Percentiles rank a stretch among this genome's conserved stretches.
Conservation (phyloP, 2,329 filamentous ascomycete genomes). For the Zopfia rhizophila region DNA sequence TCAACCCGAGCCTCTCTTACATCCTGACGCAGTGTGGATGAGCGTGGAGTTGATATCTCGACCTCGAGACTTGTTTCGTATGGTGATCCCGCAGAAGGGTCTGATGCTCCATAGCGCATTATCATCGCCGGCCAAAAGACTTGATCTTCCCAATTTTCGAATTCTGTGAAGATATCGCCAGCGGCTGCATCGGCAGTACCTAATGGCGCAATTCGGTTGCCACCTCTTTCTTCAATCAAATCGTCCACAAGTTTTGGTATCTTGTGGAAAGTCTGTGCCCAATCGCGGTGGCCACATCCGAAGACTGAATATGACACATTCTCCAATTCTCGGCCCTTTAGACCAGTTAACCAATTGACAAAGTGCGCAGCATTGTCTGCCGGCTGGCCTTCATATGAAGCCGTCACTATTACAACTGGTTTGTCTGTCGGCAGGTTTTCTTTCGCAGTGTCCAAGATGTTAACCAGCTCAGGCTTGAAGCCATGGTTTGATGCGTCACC, state of each 20-base stretch:
- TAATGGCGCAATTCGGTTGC: slow-evolving; percentile 41
- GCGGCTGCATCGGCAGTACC: slow-evolving; percentile 50
- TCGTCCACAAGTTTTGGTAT: slow-evolving; percentile 52
- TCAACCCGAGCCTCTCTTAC: slow-evolving; percentile 49
- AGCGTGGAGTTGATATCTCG: slow-evolving; percentile 46
- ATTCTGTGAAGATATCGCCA: slow-evolving; percentile 54
- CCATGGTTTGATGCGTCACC: slow-evolving; percentile 49
- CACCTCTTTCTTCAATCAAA: slow-evolving; percentile 42
- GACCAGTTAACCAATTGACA: slow-evolving; percentile 50
- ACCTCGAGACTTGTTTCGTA: slow-evolving; percentile 42
- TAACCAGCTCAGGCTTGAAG: slow-evolving; percentile 46
- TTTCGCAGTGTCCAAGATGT: slow-evolving; percentile 47
- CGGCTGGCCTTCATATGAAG: slow-evolving; percentile 56
- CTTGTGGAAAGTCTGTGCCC: slow-evolving; percentile 54
- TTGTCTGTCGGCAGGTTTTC: slow-evolving; percentile 48
- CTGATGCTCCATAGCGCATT: slow-evolving; percentile 41
- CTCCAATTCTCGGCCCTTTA: slow-evolving; percentile 40
- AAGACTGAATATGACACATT: slow-evolving; percentile 54
- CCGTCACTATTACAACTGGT: slow-evolving; percentile 52
- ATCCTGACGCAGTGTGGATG: slow-evolving; percentile 49
- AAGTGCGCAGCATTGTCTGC: slow-evolving; percentile 57
- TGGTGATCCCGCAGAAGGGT: slow-evolving; percentile 32
- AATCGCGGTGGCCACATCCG: slow-evolving; percentile 55
- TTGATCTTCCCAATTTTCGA: slow-evolving; percentile 54
- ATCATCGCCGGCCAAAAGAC: slow-evolving; percentile 49